Evolutionary conservation across 1,284 basidiomycete genomes (phyloP), one percentile per base, ranked within the genome.

Genomic region (Leccinum griseonigrum): DNA sequence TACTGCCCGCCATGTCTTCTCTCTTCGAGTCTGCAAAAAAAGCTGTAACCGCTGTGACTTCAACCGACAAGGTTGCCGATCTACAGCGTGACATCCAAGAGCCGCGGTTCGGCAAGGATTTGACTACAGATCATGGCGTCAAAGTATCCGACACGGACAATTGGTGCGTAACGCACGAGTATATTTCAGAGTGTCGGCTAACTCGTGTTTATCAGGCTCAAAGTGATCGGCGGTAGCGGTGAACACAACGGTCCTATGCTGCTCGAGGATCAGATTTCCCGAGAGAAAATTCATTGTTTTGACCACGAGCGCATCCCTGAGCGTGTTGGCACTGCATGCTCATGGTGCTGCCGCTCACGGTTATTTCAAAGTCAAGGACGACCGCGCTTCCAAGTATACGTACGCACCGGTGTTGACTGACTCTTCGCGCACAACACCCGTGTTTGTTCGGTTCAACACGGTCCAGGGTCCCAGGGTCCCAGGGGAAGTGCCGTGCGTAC

Each of bases 271-370:
- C 85, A 88, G 63, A 79, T 87, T 64, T 83, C 78, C 1, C 81
- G 87, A 65, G 87, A 90, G 76, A 90, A 92, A 75, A 84, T 92
- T 36, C 83, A 85, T 59, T 83, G 87, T 32, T 93, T 93, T 69
- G 90, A 92, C 72, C 91, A 92, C 68, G 92, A 94, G 72, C 87
- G 91, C 46, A 94, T 94, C 60, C 92, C 91, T n/a, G 91, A 90
- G 78, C 87, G 84, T 54, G 83, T 83, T 16, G 83, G 22, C 22
- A 22, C 22, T 78, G n/a, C 91, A 93, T 69, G 90, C 91, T 57
- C 85, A 91, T 50, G 92, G 91, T n/a, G 76, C 86, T 28, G 92
- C 84, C 61, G 92, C 90, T 6, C 91, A 93, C 72, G 92, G 92
- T 1, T 83, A 86, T 70, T 95, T 95, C 81, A 87, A 83, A 72